These are phyloP conservation scores for Xylariaceae sp. DNA, from an alignment of 2,329 filamentous ascomycete genomes.

Conservation along the genomic window DNA sequence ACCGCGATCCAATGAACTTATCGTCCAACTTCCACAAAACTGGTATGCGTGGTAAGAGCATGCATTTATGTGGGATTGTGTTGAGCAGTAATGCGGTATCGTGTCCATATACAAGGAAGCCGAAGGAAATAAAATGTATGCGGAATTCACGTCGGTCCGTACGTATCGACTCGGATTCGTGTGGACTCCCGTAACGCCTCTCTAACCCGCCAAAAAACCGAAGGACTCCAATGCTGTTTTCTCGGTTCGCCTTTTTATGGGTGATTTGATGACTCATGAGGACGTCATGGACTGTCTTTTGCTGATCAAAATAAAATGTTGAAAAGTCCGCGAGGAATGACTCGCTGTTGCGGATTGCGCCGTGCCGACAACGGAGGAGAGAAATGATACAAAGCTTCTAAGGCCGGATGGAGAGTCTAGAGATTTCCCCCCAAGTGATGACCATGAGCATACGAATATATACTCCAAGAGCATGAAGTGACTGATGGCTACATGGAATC, in stretches of 20 bases:
- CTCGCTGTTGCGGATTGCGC: no score
- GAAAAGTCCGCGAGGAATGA: no score
- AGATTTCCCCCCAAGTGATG: neutral
- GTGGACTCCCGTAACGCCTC: neutral
- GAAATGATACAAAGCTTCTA: neutral
- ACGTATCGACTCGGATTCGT: neutral
- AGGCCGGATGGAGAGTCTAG: neutral
- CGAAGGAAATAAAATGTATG: neutral
- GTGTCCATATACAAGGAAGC: slow-evolving; percentile 4
- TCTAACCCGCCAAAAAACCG: neutral
- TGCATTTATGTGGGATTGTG: no score
- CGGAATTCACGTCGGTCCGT: neutral
- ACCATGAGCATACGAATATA: neutral
- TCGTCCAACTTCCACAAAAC: neutral
- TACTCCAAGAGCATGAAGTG: no score
- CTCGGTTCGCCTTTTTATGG: no score
- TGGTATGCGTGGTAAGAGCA: neutral
- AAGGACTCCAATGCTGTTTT: no score
- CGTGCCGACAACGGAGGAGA: no score
- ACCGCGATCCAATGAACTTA: no score
- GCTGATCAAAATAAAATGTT: no score
- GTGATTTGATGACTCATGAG: no score
- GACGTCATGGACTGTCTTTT: no score
- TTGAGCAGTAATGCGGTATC: slow-evolving; percentile 4
- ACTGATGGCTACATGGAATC: slow-evolving; percentile 43